These are phyloP conservation scores for Fraxinus albicans DNA, from an alignment of 305 asterid genomes.

Conservation along the genomic window DNA sequence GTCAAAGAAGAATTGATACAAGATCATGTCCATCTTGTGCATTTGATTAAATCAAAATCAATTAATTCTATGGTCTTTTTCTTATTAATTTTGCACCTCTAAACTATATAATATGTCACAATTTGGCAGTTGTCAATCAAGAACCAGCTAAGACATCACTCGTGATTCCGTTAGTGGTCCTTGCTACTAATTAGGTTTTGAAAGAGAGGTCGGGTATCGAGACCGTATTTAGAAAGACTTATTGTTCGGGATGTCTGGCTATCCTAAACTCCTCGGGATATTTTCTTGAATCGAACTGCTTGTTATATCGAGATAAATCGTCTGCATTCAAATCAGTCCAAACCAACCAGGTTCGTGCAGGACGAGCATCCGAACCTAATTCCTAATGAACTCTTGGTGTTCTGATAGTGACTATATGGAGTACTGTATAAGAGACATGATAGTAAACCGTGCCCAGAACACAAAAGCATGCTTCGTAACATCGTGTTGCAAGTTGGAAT, in stretches of 20 bases:
- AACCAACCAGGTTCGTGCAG: too few species aligned
- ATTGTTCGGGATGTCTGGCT: too few species aligned
- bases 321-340: not conserved
- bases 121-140: conserved; percentile 14
- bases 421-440: too few species aligned
- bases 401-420: too few species aligned
- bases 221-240: too few species aligned
- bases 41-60: too few species aligned
- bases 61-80: not conserved
- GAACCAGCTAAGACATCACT: conserved; percentile 7
- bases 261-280: not conserved
- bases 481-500: too few species aligned
- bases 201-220: too few species aligned
- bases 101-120: not conserved
- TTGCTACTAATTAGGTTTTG: not conserved
- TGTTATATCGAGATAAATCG: not conserved
- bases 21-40: not conserved
- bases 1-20: not conserved
- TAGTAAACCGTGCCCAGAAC: too few species aligned
- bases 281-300: not conserved
- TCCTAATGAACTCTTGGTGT: not conserved
- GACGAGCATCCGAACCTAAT: not conserved
- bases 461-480: too few species aligned
- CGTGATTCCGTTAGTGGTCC: not conserved
- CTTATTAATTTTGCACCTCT: not conserved